phyloP scores from a whole-genome alignment of 495 filamentous ascomycete species.

The Cairneyella variabilis region DNA sequence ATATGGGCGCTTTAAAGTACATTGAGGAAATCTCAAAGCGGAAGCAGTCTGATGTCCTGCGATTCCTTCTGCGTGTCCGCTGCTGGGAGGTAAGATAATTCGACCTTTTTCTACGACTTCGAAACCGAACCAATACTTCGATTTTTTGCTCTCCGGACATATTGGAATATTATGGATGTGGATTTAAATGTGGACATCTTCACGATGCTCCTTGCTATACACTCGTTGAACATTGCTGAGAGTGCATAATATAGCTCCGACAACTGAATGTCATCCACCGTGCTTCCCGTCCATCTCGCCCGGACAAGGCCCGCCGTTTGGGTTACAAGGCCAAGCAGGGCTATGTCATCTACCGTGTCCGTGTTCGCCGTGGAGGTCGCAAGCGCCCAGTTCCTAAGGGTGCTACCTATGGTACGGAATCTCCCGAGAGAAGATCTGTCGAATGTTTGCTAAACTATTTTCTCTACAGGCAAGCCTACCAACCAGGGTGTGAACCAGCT shows the following conservation, averaged over 20 bases:
- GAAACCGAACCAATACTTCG: constrained; percentile 25
- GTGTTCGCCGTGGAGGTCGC: constrained; percentile 94
- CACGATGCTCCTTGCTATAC: constrained; percentile 66
- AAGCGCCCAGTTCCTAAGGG: constrained; percentile 96
- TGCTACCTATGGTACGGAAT: constrained; percentile 86
- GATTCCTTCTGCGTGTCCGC: constrained; percentile 98
- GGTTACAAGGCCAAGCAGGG: constrained; percentile 99
- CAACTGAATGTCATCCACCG: constrained; percentile 99
- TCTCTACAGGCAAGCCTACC: constrained; percentile 84
- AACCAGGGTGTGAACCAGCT: constrained; percentile 99
- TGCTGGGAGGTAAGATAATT: constrained; percentile 97
- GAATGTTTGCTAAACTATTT: constrained; percentile 5
- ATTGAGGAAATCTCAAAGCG: constrained; percentile 99
- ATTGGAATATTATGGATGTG: constrained; percentile 24
- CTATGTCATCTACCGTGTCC: constrained; percentile 99
- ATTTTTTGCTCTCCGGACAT: constrained; percentile 23
- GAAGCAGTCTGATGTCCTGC: constrained; percentile 99
- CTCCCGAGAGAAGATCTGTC: background rate
- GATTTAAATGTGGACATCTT: constrained; percentile 33
- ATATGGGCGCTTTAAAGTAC: constrained; percentile 97
- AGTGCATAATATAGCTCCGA: constrained; percentile 99
- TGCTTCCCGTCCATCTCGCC: constrained; percentile 94
- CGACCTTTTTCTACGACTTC: constrained; percentile 13
- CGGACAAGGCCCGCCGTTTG: constrained; percentile 98
- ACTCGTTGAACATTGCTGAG: constrained; percentile 99